Base-by-base conservation (phyloP, 2,329 filamentous ascomycete species). In the Cladorrhinum sp. region DNA sequence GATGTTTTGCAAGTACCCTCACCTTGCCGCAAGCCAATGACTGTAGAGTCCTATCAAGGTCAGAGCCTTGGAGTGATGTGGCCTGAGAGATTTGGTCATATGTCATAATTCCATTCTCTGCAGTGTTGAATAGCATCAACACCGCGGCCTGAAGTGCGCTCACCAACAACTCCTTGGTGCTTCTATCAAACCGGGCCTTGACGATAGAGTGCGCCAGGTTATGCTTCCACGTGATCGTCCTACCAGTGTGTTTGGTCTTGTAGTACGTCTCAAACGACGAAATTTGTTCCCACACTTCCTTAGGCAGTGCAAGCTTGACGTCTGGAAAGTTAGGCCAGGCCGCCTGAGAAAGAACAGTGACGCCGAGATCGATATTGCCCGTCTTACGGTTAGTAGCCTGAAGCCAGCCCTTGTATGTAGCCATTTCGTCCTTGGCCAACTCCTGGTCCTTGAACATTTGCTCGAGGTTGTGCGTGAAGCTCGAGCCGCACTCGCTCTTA, bases 381-480 rank as follows among this genome's bases (percentile, higher is more conserved):
- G 50, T 61, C 54, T 20, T 85, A 30, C 72, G 70, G 3, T 76
- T 76, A 2, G 66, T 73, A 58, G 82, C 82, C 56, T 82, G 81
- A 16, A 83, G 80, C 76, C 75, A 92, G 74, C 75, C 82, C 73
- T 89, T 95, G 77, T 96, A 99, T 0, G 89, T 86, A n/a, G 83
- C 77, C 89, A 98, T 96, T 72, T 98, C 94, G 69, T 98, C 95
- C 63, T 90, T 89, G 12, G 91, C 91, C 20, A 97, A 82, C 72
- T 97, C 93, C 74, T 98, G 92, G 71, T 99, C 95, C 74, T 96
- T 96, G 80, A 99, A 99, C 95, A 99, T 99, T 64, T 94, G 91
- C 75, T 99, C 96, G 0, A 99, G 81, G 70, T 99, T 99, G 72
- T 96, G 93, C 0, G 95, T 99, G 73, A 99, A 98, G 68, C 86